Evolutionary conservation across 2,329 filamentous ascomycete species (phyloP), one percentile per base, ranked within the genome.

Genomic region (Alternaria tenuissima): DNA sequence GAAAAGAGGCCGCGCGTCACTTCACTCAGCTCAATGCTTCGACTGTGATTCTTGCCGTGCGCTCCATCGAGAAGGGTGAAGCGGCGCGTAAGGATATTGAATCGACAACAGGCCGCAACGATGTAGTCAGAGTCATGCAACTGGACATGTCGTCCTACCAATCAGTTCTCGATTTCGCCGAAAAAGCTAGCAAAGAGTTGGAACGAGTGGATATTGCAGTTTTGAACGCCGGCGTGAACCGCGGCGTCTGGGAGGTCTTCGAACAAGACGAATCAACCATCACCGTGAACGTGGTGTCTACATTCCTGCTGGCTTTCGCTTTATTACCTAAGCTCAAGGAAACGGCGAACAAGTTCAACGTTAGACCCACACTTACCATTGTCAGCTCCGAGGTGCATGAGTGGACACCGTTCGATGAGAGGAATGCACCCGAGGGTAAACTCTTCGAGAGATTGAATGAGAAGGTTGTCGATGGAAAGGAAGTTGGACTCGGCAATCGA

Each of bases 11-110:
- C 6, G 78, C 80, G 1, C 73, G 74, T 1, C 81, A 84, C 61
- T 76, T 82, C 42, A 76, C 79, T 1, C 65, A 70, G 0, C 75
- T 83, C 6, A 75, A 77, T 5, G 78, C 79, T 12, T 71, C 71
- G 1, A 79, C 76, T 26, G 72, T 85, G 26, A 82, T 85, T 55
- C 71, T 85, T 18, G 81, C 80, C 3, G 79, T 81, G 28, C 80
- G 83, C 28, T 79, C 65, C 26, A 18, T 73, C 7, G 68, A 74
- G 22, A 84, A 83, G 58, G 82, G 83, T 47, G 77, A 84, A 63
- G 74, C 70, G 0, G 83, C 83, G 0, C 78, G 77, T 43, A 59
- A 70, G 9, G 72, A 78, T 44, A 81, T 85, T 49, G 76, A 80
- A 54, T 34, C 66, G 0, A 72, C 65, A 11, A 79, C 75, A 5